phyloP scores from a whole-genome alignment of 2,329 filamentous ascomycete species.

The Thielaviopsis ethacetica region DNA sequence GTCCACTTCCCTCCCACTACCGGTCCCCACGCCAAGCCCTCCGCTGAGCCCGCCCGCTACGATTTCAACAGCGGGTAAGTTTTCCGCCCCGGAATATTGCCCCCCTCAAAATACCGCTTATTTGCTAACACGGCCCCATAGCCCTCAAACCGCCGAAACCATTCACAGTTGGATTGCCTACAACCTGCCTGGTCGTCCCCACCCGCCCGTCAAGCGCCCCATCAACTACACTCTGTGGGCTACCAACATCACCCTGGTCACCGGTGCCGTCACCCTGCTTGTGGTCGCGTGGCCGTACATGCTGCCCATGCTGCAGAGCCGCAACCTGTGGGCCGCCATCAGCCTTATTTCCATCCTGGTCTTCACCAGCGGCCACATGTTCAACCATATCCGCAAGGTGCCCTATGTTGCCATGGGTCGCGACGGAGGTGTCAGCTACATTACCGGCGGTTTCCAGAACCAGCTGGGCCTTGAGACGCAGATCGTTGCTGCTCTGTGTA shows the following conservation, averaged over 20 bases:
- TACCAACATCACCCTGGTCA: conserved; percentile 46
- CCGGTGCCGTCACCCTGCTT: conserved; percentile 52
- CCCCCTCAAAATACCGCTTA: neutral
- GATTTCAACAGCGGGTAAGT: conserved; percentile 71
- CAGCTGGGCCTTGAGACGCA: conserved; percentile 93
- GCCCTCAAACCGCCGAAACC: conserved; percentile 58
- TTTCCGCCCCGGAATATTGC: neutral
- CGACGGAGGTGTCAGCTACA: conserved; percentile 73
- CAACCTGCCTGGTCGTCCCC: conserved; percentile 61
- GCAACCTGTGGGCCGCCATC: conserved; percentile 84
- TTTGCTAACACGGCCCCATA: conserved; percentile 20
- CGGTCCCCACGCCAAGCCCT: conserved; percentile 59
- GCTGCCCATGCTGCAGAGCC: conserved; percentile 67
- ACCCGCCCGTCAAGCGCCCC: conserved; percentile 64
- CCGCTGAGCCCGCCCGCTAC: conserved; percentile 56
- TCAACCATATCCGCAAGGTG: conserved; percentile 93
- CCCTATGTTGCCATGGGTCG: conserved; percentile 82
- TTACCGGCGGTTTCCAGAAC: conserved; percentile 81
- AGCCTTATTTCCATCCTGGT: conserved; percentile 79
- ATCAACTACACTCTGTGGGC: conserved; percentile 73
- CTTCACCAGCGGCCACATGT: conserved; percentile 97
- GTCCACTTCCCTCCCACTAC: conserved; percentile 67
- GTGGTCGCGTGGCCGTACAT: conserved; percentile 64
- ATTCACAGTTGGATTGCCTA: conserved; percentile 65
- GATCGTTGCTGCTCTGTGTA: conserved; percentile 86